Evolutionary conservation across 257 asterid species (phyloP), one percentile per base, ranked within the genome.

Genomic region (Solanum lycopersicoides): DNA sequence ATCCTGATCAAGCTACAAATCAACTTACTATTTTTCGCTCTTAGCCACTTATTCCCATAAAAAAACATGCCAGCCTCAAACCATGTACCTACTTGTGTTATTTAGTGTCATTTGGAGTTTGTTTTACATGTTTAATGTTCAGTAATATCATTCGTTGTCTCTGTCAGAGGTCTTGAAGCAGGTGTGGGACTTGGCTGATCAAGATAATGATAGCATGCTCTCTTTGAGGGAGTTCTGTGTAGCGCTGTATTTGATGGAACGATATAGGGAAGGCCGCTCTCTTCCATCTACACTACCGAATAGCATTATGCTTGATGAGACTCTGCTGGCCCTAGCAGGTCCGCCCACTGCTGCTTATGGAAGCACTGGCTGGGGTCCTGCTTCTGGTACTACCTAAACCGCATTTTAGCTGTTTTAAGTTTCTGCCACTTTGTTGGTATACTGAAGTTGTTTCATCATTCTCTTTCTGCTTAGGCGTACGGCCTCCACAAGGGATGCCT

Each of bases 101-200:
- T 30, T 47, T 45, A 50, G 18, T 80, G 68, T 47, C 68, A 47
- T 80, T 80, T 80, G 63, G 44, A 47, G 68, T 20, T 47, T 80
- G 44, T 80, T 47, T 63, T 63, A 28, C 69, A 30, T 80, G 18
- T n/a, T 6, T 50, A 47, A 84, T 86, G 85, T 88, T 88, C 10
- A 84, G 86, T 84, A 80, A 80, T 82, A 37, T 77, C 84, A 84
- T 73, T 88, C 65, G 85, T 89, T 88, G 68, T 84, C 84, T 91
- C 91, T 92, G 83, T 53, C 98, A 97, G 99, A 97, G 96, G 94
- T 95, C 90, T 90, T 95, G 89, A 97, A 95, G 96, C 98, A 97
- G 94, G 93, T 97, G 39, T 97, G 99, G 99, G 99, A 97, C 91
- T 90, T 97, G 90, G 93, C 99, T 23, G 99, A 95, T 91, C 98